Evolutionary conservation across 1,284 basidiomycete genomes (phyloP).

Genomic region (Cerrena zonata): DNA sequence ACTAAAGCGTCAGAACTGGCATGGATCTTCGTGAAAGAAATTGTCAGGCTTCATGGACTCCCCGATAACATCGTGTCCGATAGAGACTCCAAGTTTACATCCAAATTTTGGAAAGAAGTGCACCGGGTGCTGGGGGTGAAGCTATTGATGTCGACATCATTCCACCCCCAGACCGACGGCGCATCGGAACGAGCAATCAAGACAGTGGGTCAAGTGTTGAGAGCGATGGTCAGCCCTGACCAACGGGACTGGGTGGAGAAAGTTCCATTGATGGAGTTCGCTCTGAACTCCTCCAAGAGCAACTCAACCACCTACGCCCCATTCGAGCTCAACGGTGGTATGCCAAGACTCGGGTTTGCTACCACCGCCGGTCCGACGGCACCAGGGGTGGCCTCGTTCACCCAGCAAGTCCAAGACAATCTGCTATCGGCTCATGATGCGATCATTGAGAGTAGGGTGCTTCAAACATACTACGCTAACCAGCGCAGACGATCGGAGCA

Average conservation of each 20-base stretch:
- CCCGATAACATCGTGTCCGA: too few species aligned
- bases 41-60: slow-evolving; percentile 27
- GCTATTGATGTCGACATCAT: slow-evolving; percentile 38
- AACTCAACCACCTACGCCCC: slow-evolving; percentile 17
- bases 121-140: slow-evolving; percentile 28
- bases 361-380: slow-evolving; percentile 13
- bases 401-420: too few species aligned
- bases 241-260: slow-evolving; percentile 30
- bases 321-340: slow-evolving; percentile 25
- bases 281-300: slow-evolving; percentile 20
- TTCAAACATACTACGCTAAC: slow-evolving; percentile 25
- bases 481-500: slow-evolving; percentile 13
- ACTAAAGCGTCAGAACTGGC: slow-evolving; percentile 28
- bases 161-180: too few species aligned
- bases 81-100: slow-evolving; percentile 31
- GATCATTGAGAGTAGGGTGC: slow-evolving; percentile 19
- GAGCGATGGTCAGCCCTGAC: slow-evolving; percentile 19
- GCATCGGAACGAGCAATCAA: background rate
- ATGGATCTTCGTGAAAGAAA: slow-evolving; percentile 23
- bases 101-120: slow-evolving; percentile 29
- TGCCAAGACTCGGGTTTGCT: slow-evolving; percentile 21
- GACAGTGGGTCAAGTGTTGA: slow-evolving; percentile 8
- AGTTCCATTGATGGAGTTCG: slow-evolving; percentile 23
- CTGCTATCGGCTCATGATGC: too few species aligned
- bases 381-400: slow-evolving; percentile 20